phyloP scores from a whole-genome alignment of 495 filamentous ascomycete species.

The Lindgomyces ingoldianus region DNA sequence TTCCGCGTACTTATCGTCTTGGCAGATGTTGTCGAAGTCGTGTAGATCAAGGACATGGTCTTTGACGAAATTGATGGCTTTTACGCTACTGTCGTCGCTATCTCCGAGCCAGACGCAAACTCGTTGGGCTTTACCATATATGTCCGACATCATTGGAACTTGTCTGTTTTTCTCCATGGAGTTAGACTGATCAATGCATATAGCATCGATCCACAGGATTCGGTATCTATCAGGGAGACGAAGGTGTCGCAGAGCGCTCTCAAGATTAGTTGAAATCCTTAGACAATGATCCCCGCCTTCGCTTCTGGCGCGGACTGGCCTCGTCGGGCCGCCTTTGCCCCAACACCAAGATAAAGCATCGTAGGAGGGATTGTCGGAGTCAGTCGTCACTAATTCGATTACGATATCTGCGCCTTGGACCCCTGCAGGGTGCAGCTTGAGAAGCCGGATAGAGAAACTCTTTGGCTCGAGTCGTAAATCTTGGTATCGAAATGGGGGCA shows the following conservation, averaged over 20 bases:
- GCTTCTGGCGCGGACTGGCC: too few species aligned
- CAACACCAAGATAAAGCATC: not conserved
- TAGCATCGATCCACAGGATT: slow-evolving; percentile 12
- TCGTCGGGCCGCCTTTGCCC: not conserved
- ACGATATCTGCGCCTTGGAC: not conserved
- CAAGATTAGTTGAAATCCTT: not conserved
- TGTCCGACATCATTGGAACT: slow-evolving; percentile 8
- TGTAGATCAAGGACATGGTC: not conserved
- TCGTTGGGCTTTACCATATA: not conserved
- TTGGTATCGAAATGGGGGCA: too few species aligned
- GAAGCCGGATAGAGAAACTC: not conserved
- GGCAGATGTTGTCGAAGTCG: not conserved
- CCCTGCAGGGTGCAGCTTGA: not conserved
- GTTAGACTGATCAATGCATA: slow-evolving; percentile 15
- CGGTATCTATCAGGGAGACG: not conserved
- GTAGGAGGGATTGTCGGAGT: not conserved
- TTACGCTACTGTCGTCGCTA: not conserved
- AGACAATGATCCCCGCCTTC: not conserved
- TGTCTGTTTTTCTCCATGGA: not conserved
- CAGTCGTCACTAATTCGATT: not conserved
- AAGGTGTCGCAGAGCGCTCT: not conserved
- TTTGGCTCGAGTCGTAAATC: too few species aligned
- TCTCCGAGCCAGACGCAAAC: slow-evolving; percentile 10
- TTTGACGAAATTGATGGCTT: not conserved
- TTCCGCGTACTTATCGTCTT: not conserved